Percentiles rank a stretch among this genome's conserved stretches.
These are phyloP conservation scores for Dothistroma pini DNA, from an alignment of 2,329 filamentous ascomycete species.

Conservation along the genomic window DNA sequence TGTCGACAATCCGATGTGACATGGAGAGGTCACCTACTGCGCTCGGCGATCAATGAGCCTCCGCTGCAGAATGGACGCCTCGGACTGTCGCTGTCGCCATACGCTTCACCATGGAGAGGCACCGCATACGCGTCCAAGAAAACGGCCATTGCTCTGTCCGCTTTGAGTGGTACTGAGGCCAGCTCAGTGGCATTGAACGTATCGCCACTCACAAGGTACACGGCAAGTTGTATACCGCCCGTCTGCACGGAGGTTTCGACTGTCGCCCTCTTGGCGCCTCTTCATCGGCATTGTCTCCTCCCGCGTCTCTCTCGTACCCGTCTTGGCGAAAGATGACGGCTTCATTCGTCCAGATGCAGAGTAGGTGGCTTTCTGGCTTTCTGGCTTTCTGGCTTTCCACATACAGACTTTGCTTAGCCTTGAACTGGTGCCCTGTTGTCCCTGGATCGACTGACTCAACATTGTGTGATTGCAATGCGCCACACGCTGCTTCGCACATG, in stretches of 20 bases:
- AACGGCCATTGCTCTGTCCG: conserved; percentile 27
- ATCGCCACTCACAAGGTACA: not conserved
- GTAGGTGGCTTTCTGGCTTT: not conserved
- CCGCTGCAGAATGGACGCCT: not conserved
- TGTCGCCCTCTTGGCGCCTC: not conserved
- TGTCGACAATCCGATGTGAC: not conserved
- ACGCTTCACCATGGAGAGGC: not conserved
- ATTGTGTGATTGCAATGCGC: not conserved
- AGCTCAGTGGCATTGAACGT: conserved; percentile 10
- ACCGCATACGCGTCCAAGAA: conserved; percentile 20
- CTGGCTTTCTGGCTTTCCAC: not conserved
- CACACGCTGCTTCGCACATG: no score
- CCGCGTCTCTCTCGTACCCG: not conserved
- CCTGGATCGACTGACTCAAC: not conserved
- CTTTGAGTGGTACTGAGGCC: conserved; percentile 19
- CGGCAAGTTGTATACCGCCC: not conserved
- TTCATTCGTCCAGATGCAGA: not conserved
- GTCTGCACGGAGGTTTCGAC: not conserved
- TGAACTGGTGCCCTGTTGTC: not conserved
- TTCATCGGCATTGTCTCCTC: not conserved
- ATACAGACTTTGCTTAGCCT: not conserved
- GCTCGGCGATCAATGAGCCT: not conserved
- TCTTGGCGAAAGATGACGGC: not conserved
- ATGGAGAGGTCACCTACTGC: not conserved
- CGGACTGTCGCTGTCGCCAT: not conserved